Conservation (phyloP, 2,329 filamentous ascomycete species). For the Phaeomoniella chlamydospora region DNA sequence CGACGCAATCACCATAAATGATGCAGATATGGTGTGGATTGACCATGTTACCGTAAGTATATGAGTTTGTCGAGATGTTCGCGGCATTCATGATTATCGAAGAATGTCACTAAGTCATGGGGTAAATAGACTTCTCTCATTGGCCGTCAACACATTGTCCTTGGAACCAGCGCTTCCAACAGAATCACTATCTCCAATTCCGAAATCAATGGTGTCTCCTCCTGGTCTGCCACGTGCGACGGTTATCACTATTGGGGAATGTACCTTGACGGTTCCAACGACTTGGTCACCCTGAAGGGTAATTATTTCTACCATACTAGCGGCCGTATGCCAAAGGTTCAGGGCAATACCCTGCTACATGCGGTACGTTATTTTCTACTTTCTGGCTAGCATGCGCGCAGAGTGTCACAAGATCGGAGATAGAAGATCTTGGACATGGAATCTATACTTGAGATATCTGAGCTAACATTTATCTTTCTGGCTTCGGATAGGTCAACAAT, state of each 20-base stretch:
- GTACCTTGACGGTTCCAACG: constrained; percentile 41
- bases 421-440: no score
- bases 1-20: constrained; percentile 40
- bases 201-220: constrained; percentile 40
- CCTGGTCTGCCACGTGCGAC: constrained; percentile 44
- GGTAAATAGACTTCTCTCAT: constrained; percentile 35
- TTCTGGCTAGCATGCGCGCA: constrained; percentile 6
- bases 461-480: neutral
- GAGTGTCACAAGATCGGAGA: neutral
- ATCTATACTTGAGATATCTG: no score
- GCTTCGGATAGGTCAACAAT: constrained; percentile 40
- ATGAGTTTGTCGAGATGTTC: no score
- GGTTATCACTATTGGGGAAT: constrained; percentile 46
- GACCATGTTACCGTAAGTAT: constrained; percentile 31
- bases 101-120: no score
- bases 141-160: constrained; percentile 46
- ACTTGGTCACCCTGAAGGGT: constrained; percentile 42
- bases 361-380: constrained; percentile 14
- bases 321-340: constrained; percentile 43
- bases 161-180: constrained; percentile 37
- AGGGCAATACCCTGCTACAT: constrained; percentile 41
- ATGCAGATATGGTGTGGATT: constrained; percentile 30
- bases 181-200: constrained; percentile 47
- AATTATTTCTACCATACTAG: constrained; percentile 48
- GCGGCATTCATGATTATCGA: no score